Conservation (phyloP, 176 grass and related monocot species). For the Poa pratensis region DNA sequence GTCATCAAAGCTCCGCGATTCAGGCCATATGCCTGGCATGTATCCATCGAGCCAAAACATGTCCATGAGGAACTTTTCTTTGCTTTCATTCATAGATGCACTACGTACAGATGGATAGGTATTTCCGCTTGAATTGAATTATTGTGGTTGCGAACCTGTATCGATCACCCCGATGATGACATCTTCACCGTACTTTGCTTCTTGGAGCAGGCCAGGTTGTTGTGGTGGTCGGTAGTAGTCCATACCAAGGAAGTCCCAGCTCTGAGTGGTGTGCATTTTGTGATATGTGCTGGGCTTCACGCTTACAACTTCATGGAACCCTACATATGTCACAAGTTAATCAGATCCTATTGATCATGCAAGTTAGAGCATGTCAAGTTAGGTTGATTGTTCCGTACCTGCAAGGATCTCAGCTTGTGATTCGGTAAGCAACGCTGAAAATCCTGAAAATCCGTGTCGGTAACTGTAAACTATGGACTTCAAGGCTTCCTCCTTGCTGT, state of each 20-base stretch:
- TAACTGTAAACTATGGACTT: constrained; percentile 31
- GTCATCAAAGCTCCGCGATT: constrained; percentile 54
- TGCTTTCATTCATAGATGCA: no score
- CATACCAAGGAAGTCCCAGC: constrained; percentile 54
- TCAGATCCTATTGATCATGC: background rate
- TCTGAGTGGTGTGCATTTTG: constrained; percentile 38
- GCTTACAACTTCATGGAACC: constrained; percentile 40
- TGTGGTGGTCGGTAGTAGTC: background rate
- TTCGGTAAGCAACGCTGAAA: constrained; percentile 31
- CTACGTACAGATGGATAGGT: no score
- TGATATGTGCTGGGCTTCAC: constrained; percentile 28
- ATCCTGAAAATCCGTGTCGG: constrained; percentile 37
- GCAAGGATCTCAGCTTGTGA: background rate
- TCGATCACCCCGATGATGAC: constrained; percentile 51
- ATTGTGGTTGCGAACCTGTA: constrained; percentile 9
- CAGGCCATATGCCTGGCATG: constrained; percentile 55
- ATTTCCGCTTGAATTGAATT: no score
- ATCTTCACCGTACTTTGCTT: constrained; percentile 54
- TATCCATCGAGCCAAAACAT: no score
- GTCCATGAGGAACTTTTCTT: no score
- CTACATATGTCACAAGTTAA: background rate
- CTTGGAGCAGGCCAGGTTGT: background rate
- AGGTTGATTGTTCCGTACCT: no score
- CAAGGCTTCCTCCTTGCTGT: constrained; percentile 31
- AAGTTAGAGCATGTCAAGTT: no score